Evolutionary conservation across 2,329 filamentous ascomycete genomes (phyloP).

Genomic region (Diaporthe destruens): DNA sequence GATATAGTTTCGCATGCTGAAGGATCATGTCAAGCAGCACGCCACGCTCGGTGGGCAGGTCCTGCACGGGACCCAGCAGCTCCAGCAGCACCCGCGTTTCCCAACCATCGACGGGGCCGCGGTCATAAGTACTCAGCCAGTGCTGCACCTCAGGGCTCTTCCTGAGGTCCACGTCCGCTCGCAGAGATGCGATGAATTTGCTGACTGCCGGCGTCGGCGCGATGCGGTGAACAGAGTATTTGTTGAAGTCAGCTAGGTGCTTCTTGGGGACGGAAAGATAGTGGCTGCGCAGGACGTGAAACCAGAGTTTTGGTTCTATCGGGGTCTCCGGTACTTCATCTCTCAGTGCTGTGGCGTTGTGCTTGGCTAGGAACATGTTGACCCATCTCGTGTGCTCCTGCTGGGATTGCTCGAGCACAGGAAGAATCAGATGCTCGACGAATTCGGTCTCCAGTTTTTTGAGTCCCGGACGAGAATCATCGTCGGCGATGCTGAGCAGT

Average conservation of each 20-base stretch:
- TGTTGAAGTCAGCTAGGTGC: constrained; percentile 14
- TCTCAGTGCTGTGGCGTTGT: constrained; percentile 6
- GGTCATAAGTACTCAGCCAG: constrained; percentile 17
- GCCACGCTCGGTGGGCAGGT: neutral
- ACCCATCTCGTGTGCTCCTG: constrained; percentile 28
- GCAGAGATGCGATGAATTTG: constrained; percentile 17
- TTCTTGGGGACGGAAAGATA: constrained; percentile 8
- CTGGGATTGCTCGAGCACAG: constrained; percentile 26
- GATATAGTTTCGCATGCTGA: constrained; percentile 25
- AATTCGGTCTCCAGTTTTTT: constrained; percentile 12
- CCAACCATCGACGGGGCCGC: no score
- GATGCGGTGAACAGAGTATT: constrained; percentile 19
- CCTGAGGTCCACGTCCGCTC: neutral
- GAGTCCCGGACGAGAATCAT: neutral
- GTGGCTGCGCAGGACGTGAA: neutral
- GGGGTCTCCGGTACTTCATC: constrained; percentile 6
- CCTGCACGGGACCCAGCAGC: constrained; percentile 1
- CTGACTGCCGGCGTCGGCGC: constrained; percentile 7
- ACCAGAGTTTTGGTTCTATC: neutral
- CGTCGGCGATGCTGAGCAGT: neutral
- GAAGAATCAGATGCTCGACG: constrained; percentile 24
- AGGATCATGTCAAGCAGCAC: neutral
- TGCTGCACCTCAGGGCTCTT: constrained; percentile 16
- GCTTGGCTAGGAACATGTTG: constrained; percentile 30
- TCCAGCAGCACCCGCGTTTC: neutral